Evolutionary conservation across 2,329 filamentous ascomycete genomes (phyloP), one percentile per base, ranked within the genome.

Genomic region (Colletotrichum neosansevieriae): DNA sequence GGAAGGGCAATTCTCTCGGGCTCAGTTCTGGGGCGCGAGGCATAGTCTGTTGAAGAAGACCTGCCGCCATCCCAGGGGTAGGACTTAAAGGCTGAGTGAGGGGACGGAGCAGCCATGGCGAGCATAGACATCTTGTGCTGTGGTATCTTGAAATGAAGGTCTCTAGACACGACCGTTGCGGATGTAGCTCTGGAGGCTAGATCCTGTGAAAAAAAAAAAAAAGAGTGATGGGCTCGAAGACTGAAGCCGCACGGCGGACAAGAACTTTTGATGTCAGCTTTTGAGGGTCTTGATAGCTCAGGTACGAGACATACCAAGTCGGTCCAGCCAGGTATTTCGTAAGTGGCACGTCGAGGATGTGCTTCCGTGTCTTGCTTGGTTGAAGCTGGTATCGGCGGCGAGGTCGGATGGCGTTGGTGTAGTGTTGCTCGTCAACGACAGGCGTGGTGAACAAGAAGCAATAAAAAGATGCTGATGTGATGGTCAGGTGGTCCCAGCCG

Each of bases 111-210:
- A 69, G 82, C 75, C 77, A 85, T 85, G 70, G 83, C 79, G 72
- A 86, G 78, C 74, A 82, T 82, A 75, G 84, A 84, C 84, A 86
- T 86, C 47, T 81, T 84, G 75, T 75, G 68, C 59, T 71, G 72
- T 71, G 72, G 67, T 73, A 72, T 71, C 51, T 66, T 50, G 69
- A 19, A 60, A 71, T 71, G 72, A 70, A 73, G 70, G 71, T 75
- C 70, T 69, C 9, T 59, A 59, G 40, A 68, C 53, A 68, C 65
- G 61, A 54, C 49, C 54, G 54, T 59, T 54, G 42, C 44, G 65
- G 62, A 68, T 62, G 54, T 58, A 63, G 56, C 61, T 40, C 45
- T 50, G 24, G 45, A 76, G 76, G 75, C 79, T 81, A 77, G 78
- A 75, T 80, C 81, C 81, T 81, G 83, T 84, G 49, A 10, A 36